Evolutionary conservation across 169 alveolate genomes (phyloP).

Genomic region (Neospora caninum): DNA sequence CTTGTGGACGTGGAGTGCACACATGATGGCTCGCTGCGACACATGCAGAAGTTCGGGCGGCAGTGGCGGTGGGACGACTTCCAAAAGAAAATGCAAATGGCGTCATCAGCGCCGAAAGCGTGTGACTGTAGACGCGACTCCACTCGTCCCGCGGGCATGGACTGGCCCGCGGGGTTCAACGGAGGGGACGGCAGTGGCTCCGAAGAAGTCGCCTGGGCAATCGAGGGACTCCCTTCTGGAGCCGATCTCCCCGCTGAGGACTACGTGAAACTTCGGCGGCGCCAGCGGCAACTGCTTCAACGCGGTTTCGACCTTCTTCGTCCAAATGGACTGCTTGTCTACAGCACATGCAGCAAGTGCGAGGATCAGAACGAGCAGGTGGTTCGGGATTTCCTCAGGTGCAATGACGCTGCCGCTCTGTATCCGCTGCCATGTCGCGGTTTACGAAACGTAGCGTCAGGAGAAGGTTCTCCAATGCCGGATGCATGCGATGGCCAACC

Average conservation of each 20-base stretch:
- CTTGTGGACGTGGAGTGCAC: slow-evolving; percentile 80
- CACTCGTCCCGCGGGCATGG: neutral
- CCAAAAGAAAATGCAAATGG: slow-evolving; percentile 24
- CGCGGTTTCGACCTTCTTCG: slow-evolving; percentile 23
- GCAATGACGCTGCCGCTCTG: slow-evolving; percentile 27
- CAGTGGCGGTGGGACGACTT: slow-evolving; percentile 59
- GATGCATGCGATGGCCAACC: too few relatives aligned
- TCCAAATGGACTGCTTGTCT: slow-evolving; percentile 72
- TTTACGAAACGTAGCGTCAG: neutral
- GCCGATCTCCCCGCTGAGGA: neutral
- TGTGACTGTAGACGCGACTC: neutral
- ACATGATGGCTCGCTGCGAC: slow-evolving; percentile 77
- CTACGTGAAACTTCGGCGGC: neutral
- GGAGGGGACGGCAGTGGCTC: neutral
- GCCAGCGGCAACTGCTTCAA: slow-evolving; percentile 35
- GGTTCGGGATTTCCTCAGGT: slow-evolving; percentile 53
- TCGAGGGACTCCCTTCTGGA: neutral
- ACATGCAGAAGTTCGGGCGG: slow-evolving; percentile 68
- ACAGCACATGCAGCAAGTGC: slow-evolving; percentile 75
- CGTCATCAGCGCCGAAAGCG: neutral
- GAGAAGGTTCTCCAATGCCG: neutral
- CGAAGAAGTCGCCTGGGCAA: neutral
- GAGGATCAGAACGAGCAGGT: slow-evolving; percentile 74
- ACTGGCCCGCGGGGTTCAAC: neutral
- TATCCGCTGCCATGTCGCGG: slow-evolving; percentile 33